Percentiles rank a stretch among this genome's conserved stretches.
phyloP scores from a whole-genome alignment of 75 land plant species.

The Azolla pinnata region DNA sequence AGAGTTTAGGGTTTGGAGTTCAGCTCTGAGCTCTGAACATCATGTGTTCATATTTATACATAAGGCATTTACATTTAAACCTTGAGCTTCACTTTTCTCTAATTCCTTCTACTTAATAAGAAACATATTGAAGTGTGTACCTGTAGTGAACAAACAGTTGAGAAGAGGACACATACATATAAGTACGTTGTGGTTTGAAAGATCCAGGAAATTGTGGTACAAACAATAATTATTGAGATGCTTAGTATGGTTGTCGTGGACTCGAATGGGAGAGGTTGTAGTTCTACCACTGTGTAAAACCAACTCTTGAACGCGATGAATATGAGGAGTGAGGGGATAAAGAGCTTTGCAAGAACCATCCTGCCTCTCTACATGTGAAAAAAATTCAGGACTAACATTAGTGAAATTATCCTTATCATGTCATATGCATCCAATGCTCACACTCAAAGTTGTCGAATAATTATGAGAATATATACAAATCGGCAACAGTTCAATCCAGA shows the following conservation, averaged over 20 bases:
- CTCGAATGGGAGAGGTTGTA: conserved; percentile 20
- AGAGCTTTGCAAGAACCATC: conserved; percentile 21
- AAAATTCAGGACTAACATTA: too few species aligned
- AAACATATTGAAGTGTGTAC: neutral
- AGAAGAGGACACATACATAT: conserved; percentile 20
- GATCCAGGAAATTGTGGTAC: conserved; percentile 18
- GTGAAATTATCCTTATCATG: too few species aligned
- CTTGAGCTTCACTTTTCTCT: neutral
- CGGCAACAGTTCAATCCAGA: too few species aligned
- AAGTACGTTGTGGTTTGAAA: conserved; percentile 27
- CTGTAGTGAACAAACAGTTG: conserved; percentile 26
- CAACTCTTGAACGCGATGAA: conserved; percentile 17
- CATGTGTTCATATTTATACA: too few species aligned
- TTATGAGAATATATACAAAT: too few species aligned
- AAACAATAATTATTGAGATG: conserved; percentile 10
- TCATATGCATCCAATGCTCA: too few species aligned
- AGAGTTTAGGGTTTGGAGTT: too few species aligned
- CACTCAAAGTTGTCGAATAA: too few species aligned
- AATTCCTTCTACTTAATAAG: neutral
- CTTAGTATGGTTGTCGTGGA: neutral
- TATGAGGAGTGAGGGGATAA: conserved; percentile 17
- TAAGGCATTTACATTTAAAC: too few species aligned
- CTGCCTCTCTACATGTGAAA: conserved; percentile 11
- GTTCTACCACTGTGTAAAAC: conserved; percentile 13
- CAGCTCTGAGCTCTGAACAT: too few species aligned